Conservation (phyloP, 1,284 basidiomycete species). For the Moniliella sp. region DNA sequence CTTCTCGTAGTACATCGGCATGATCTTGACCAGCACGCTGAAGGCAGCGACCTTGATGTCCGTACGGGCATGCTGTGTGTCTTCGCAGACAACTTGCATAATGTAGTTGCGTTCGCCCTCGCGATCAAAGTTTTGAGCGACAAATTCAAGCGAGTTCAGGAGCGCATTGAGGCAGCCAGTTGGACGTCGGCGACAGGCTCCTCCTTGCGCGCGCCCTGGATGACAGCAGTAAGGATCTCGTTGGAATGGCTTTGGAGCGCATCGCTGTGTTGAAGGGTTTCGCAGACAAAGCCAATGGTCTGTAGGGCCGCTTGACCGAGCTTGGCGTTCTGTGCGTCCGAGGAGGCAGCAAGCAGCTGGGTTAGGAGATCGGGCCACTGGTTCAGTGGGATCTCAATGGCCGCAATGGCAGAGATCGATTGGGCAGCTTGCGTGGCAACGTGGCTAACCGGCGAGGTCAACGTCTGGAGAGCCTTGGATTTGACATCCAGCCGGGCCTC, state of each 20-base stretch:
- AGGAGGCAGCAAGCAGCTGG: slow-evolving; percentile 64
- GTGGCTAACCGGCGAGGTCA: slow-evolving; percentile 51
- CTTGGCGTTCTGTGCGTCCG: slow-evolving; percentile 52
- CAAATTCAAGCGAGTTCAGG: slow-evolving; percentile 89
- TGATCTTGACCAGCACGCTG: slow-evolving; percentile 83
- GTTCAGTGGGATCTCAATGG: slow-evolving; percentile 66
- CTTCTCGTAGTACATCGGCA: slow-evolving; percentile 95
- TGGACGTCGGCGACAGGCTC: slow-evolving; percentile 72
- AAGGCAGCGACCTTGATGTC: slow-evolving; percentile 40
- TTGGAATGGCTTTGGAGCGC: slow-evolving; percentile 71
- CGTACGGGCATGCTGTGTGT: slow-evolving; percentile 76
- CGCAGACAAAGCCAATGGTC: slow-evolving; percentile 89
- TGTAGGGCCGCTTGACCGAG: slow-evolving; percentile 73
- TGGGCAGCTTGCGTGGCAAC: slow-evolving; percentile 75
- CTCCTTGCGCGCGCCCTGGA: slow-evolving; percentile 89
- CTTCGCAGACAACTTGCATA: slow-evolving; percentile 99
- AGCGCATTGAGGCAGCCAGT: slow-evolving; percentile 81
- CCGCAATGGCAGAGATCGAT: slow-evolving; percentile 75
- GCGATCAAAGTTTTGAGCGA: slow-evolving; percentile 78
- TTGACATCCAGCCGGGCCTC: slow-evolving; percentile 63
- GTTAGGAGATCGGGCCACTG: slow-evolving; percentile 81
- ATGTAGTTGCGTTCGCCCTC: slow-evolving; percentile 90
- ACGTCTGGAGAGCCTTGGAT: slow-evolving; percentile 58
- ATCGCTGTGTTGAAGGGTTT: slow-evolving; percentile 48
- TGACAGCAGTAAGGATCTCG: slow-evolving; percentile 92